Percentiles rank a stretch among this genome's conserved stretches.
These are phyloP conservation scores for Lagenidium giganteum DNA, from an alignment of 352 stramenopile genomes.

Conservation along the genomic window DNA sequence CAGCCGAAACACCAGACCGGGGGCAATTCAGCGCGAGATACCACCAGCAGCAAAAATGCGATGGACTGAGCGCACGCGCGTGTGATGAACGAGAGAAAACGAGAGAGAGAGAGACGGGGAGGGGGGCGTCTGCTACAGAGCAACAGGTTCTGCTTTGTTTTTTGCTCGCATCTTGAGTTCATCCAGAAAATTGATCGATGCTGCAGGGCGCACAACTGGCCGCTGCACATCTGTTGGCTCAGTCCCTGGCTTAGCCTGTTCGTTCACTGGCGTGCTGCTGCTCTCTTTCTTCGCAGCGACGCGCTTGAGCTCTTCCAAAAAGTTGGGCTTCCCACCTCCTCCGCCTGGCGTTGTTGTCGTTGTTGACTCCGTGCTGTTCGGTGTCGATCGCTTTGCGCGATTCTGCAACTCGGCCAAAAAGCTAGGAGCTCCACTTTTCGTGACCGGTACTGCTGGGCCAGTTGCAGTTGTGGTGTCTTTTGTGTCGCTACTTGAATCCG, in stretches of 20 bases:
- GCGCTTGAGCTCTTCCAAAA: conserved; percentile 12
- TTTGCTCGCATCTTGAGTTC: conserved; percentile 9
- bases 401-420: conserved; percentile 5
- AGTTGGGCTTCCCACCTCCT: conserved; percentile 1
- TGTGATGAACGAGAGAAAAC: no score
- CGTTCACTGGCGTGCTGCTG: background rate
- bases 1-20: no score
- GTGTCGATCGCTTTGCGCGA: no score
- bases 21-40: no score
- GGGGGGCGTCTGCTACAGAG: no score
- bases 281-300: conserved; percentile 1
- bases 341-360: background rate
- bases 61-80: no score
- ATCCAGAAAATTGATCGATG: conserved; percentile 16
- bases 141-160: no score
- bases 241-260: no score
- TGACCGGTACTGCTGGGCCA: background rate
- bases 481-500: background rate
- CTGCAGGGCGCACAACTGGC: no score
- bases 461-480: background rate
- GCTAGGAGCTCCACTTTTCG: no score
- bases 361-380: background rate
- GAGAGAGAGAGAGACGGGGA: no score
- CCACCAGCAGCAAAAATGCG: no score
- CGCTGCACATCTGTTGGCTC: background rate